Base-by-base conservation (phyloP, 768 basidiomycete species). In the Austroboletus eburneus region DNA sequence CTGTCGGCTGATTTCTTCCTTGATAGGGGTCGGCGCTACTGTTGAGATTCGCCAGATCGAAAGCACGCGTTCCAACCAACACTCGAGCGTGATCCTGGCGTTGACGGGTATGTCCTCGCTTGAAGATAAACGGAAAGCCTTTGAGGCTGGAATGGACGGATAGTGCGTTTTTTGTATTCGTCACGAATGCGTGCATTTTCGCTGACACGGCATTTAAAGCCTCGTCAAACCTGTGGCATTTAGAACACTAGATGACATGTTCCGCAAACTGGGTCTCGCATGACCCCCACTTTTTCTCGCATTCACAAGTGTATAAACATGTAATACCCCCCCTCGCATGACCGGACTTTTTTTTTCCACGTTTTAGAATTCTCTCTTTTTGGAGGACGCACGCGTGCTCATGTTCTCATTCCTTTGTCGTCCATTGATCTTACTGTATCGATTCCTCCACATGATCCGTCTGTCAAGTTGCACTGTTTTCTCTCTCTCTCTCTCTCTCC, bases 191-290 rank as follows among this genome's bases (percentile, higher is more conserved):
- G 20, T 30, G 9, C 46, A 36, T 16, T 9, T 22, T 43, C 32
- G 16, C 20, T 49, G 18, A 55, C 35, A 21, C 33, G 21, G n/a
- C n/a, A 25, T 14, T 36, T 51, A 0, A 51, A 94, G 92, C 59
- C 77, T 95, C 17, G 90, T 96, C 47, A 97, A 97, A 66, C 94
- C 94, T 10, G 91, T 97, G 17, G 88, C 89, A n/a, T 88, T 97
- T 70, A 91, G 86, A 60, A 91, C 85, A 14, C 68, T 97, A 17
- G 86, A 93, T 46, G 80, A 83, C 54, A 87, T 88, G 80, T 89
- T 91, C 61, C 75, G 76, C 45, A 85, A 79, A 65, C 71, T 91
- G 35, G 85, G 86, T 20, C 63, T 76, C 13, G 59, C 71, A 55
- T 75, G 59, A 73, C 42, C 25, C 47, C 20, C 17, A 27, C 27